A percentile compares a stretch with the other conserved stretches of the same genome.
These are phyloP conservation scores for Penicillium cinerascens DNA, from an alignment of 495 filamentous ascomycete species.

Conservation along the genomic window DNA sequence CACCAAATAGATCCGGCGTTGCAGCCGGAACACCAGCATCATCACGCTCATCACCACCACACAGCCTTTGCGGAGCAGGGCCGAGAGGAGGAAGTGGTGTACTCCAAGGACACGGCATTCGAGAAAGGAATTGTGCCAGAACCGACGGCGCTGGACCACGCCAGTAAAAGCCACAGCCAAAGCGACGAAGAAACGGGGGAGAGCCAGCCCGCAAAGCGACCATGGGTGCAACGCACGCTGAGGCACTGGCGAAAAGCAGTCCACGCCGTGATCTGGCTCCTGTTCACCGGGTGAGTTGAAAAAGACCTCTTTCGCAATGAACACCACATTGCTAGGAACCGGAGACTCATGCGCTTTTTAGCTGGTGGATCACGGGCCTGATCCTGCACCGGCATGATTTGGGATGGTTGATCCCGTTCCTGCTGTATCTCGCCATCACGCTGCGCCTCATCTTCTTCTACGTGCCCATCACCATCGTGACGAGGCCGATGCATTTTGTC, in stretches of 20 bases:
- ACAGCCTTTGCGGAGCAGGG: conserved; percentile 39
- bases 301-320: background rate
- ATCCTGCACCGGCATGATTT: conserved; percentile 67
- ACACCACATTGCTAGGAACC: background rate
- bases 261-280: conserved; percentile 49
- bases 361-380: conserved; percentile 87
- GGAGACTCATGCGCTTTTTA: conserved; percentile 28
- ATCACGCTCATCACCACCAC: conserved; percentile 52
- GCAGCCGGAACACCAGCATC: conserved; percentile 38
- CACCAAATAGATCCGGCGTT: conserved; percentile 16
- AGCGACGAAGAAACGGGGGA: conserved; percentile 30
- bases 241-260: conserved; percentile 38
- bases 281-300: conserved; percentile 58
- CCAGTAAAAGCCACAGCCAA: conserved; percentile 33
- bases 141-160: conserved; percentile 38
- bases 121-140: conserved; percentile 46
- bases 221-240: conserved; percentile 24
- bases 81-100: conserved; percentile 45
- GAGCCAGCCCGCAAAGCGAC: conserved; percentile 15
- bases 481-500: conserved; percentile 58
- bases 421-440: conserved; percentile 72
- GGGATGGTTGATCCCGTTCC: conserved; percentile 81
- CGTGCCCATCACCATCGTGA: conserved; percentile 62
- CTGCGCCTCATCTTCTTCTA: conserved; percentile 72
- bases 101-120: conserved; percentile 39